Conservation (phyloP, 352 stramenopile genomes). For the Blastocystis sp. region DNA sequence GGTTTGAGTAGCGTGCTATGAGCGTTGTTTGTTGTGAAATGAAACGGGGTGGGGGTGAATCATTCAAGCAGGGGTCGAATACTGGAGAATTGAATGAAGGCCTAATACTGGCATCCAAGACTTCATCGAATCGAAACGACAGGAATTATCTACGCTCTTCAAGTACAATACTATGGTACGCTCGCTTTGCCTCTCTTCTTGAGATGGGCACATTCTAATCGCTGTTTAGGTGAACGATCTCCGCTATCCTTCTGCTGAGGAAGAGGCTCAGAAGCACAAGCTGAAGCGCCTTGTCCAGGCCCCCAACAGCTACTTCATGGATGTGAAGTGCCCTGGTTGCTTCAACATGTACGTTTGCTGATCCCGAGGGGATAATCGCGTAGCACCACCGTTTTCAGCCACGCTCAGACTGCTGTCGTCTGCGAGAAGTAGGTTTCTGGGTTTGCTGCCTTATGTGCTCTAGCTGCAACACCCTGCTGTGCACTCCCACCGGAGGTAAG, state of each 20-base stretch:
- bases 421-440: constrained; percentile 68
- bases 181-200: background rate
- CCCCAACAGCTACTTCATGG: constrained; percentile 98
- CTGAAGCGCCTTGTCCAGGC: constrained; percentile 97
- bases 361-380: background rate
- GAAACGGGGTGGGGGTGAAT: constrained; percentile 13
- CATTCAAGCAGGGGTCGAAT: background rate
- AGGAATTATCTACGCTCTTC: constrained; percentile 68
- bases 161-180: constrained; percentile 50
- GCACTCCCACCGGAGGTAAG: constrained; percentile 66
- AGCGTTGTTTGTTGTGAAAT: background rate
- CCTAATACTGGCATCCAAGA: background rate
- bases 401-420: constrained; percentile 83
- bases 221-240: constrained; percentile 81
- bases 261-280: constrained; percentile 97
- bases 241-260: constrained; percentile 88
- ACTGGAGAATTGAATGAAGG: background rate
- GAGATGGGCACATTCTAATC: background rate
- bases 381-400: constrained; percentile 95
- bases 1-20: constrained; percentile 9
- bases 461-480: constrained; percentile 66
- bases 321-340: constrained; percentile 99
- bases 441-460: background rate
- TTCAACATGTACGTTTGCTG: constrained; percentile 89
- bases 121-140: background rate